These are phyloP conservation scores for Kodamaea arcana DNA, from an alignment of 1,139 yeast species.

Conservation along the genomic window DNA sequence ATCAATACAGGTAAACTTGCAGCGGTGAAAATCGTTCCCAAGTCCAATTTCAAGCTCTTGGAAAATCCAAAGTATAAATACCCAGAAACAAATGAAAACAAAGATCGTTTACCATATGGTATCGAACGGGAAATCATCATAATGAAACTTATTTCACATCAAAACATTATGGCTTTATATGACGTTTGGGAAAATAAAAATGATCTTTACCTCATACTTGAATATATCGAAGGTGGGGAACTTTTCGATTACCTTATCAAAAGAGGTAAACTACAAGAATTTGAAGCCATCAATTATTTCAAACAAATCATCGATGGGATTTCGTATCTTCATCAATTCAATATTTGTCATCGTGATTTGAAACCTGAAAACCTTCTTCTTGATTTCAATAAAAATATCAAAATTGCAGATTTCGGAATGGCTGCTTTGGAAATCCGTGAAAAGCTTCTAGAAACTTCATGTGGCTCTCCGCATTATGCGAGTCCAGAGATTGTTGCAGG, in stretches of 20 bases:
- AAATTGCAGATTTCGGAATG: conserved; percentile 99
- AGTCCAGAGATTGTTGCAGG: conserved; percentile 98
- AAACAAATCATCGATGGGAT: conserved; percentile 92
- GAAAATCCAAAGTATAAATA: conserved; percentile 46
- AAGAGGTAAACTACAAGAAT: conserved; percentile 82
- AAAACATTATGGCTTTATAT: conserved; percentile 90
- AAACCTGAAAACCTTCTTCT: conserved; percentile 90
- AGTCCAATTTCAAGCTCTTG: conserved; percentile 57
- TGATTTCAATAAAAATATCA: conserved; percentile 83
- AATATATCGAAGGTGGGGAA: conserved; percentile 97
- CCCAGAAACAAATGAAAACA: conserved; percentile 20
- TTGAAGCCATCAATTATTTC: conserved; percentile 85
- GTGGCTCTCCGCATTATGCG: conserved; percentile 99
- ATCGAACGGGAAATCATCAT: conserved; percentile 95
- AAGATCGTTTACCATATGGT: conserved; percentile 78
- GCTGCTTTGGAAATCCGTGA: conserved; percentile 94
- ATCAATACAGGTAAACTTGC: conserved; percentile 82
- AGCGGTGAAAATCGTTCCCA: conserved; percentile 95
- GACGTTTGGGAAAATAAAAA: conserved; percentile 99
- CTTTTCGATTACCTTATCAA: conserved; percentile 86
- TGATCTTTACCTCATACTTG: conserved; percentile 84
- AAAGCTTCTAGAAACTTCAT: conserved; percentile 82
- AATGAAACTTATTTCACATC: conserved; percentile 86
- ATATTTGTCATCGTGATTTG: conserved; percentile 91
- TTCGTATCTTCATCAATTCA: conserved; percentile 87